Percentiles rank a stretch among this genome's conserved stretches.
Conservation (phyloP, 495 filamentous ascomycete species). For the Aspergillus bertholletiae region DNA sequence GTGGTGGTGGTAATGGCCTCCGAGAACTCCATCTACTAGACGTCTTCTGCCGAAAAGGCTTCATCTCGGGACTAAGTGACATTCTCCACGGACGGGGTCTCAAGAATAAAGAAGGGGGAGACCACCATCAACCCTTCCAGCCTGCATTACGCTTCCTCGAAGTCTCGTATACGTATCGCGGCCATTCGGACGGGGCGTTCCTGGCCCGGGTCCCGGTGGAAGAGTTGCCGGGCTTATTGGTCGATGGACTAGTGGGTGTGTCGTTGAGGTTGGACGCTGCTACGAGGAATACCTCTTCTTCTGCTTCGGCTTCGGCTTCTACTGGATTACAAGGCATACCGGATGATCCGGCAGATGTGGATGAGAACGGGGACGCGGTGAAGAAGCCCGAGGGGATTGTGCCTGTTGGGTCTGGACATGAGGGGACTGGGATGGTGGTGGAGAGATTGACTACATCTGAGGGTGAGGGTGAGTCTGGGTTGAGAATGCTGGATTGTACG, state of each 20-base stretch:
- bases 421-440: not conserved
- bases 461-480: not conserved
- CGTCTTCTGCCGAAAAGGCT: constrained; percentile 30
- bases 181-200: constrained; percentile 6
- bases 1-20: no score
- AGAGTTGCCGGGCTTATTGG: not conserved
- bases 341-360: constrained; percentile 9
- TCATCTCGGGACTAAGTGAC: constrained; percentile 16
- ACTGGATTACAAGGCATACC: not conserved
- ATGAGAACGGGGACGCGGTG: not conserved
- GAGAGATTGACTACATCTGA: not conserved
- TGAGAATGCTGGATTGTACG: constrained; percentile 6
- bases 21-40: constrained; percentile 39
- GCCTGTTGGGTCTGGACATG: not conserved
- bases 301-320: not conserved
- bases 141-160: constrained; percentile 3
- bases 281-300: no score
- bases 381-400: constrained; percentile 5
- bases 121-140: no score
- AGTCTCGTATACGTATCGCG: constrained; percentile 11
- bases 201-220: not conserved
- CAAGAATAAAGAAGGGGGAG: not conserved
- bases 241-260: not conserved
- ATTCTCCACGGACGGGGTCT: not conserved
- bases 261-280: not conserved